These are phyloP conservation scores for Anthoceros angustus DNA, from an alignment of 225 moss, liverwort and hornwort genomes.

Conservation along the genomic window DNA sequence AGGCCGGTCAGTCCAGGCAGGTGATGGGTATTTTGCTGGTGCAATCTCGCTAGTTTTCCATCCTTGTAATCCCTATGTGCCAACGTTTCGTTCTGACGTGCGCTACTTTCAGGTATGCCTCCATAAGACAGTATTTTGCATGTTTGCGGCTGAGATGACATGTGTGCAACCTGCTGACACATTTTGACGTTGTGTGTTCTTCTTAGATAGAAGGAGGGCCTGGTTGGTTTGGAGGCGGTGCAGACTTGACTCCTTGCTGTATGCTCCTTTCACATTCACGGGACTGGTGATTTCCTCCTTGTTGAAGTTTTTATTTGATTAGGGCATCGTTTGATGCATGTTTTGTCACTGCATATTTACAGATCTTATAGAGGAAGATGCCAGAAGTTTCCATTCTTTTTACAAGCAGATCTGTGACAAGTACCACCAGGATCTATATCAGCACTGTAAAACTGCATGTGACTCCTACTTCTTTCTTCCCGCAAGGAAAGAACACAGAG, in stretches of 20 bases:
- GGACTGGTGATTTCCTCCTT: neutral
- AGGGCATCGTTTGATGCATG: neutral
- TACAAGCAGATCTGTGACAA: conserved; percentile 66
- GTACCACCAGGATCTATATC: conserved; percentile 46
- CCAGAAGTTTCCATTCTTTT: conserved; percentile 45
- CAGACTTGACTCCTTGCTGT: conserved; percentile 94
- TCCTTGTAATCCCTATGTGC: conserved; percentile 59
- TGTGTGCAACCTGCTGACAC: neutral
- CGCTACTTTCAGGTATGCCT: conserved; percentile 71
- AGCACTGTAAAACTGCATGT: conserved; percentile 50
- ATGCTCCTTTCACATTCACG: conserved; percentile 6
- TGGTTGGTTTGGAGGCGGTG: conserved; percentile 98
- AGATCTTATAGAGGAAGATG: conserved; percentile 86
- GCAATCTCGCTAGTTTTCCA: conserved; percentile 89
- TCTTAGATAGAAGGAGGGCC: conserved; percentile 67
- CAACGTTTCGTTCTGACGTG: conserved; percentile 86
- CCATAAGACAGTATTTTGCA: neutral
- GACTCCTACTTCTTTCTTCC: conserved; percentile 82
- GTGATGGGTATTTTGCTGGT: conserved; percentile 78
- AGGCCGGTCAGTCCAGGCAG: conserved; percentile 51
- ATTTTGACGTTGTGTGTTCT: neutral
- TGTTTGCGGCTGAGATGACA: neutral
- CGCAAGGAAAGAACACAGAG: conserved; percentile 77
- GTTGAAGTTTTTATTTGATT: neutral
- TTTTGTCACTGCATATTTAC: neutral